These are phyloP conservation scores for Vanrija humicola DNA, from an alignment of 1,284 basidiomycete genomes.

Conservation along the genomic window DNA sequence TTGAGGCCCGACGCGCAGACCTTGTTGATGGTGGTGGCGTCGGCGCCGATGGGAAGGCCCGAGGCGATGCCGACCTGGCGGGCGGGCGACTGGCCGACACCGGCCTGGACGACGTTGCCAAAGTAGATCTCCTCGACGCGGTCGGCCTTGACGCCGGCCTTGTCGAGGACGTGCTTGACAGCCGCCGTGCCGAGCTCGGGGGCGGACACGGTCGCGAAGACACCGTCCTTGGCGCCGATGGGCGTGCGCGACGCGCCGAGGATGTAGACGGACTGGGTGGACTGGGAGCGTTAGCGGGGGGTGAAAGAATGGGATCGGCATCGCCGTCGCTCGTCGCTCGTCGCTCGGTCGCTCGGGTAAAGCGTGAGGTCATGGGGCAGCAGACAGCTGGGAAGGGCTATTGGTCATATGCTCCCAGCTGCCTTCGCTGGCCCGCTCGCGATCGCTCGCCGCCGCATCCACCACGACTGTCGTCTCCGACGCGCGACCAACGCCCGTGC, in stretches of 20 bases:
- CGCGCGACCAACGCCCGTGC: too few relatives aligned
- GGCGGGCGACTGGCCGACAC: constrained; percentile 90
- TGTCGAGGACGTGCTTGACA: constrained; percentile 82
- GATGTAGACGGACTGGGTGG: constrained; percentile 80
- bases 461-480: too few relatives aligned
- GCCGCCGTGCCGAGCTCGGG: constrained; percentile 85
- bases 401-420: too few relatives aligned
- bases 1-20: constrained; percentile 97
- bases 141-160: constrained; percentile 73
- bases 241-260: constrained; percentile 92
- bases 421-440: too few relatives aligned
- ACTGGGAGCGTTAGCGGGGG: constrained; percentile 14
- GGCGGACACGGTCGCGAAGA: constrained; percentile 82
- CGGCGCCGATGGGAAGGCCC: constrained; percentile 67
- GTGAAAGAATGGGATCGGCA: too few relatives aligned
- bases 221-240: constrained; percentile 87
- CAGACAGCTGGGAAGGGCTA: too few relatives aligned
- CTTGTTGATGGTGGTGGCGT: constrained; percentile 99
- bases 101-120: constrained; percentile 94
- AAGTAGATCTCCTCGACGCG: constrained; percentile 92
- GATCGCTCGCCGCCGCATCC: too few relatives aligned
- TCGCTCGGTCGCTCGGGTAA: too few relatives aligned
- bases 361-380: too few relatives aligned
- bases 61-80: constrained; percentile 81
- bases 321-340: too few relatives aligned